Base-by-base conservation (phyloP, 176 grass and related monocot species). In the Guadua angustifolia region DNA sequence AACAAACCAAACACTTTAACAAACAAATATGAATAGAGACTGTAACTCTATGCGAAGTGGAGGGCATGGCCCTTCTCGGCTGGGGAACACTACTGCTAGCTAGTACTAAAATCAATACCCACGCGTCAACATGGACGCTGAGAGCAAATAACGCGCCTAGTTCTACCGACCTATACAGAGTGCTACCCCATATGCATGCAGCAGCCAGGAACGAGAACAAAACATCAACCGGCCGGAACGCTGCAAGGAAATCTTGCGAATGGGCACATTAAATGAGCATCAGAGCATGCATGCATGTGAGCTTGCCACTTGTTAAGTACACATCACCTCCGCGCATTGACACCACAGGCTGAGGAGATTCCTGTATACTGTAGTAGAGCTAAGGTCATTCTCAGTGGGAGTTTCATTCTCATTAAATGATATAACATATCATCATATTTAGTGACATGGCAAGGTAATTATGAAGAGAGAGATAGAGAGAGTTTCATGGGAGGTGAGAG, bases 211-310 rank as follows among this genome's bases (percentile, higher is more conserved):
- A 25, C 17, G 29, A 65, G 66, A 83, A 51, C 64, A 83, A 71
- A 70, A 47, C 72, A 78, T n/a, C 60, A 68, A 29, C 39, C 11
- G 38, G 61, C 39, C 11, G 38, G 61, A 36, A 18, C 26, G 3
- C 17, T 38, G 80, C 66, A 73, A 57, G 86, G 17, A 63, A 64
- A 78, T 79, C 59, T 50, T 53, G 7, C 49, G 13, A 21, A 47
- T 64, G 79, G 33, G 5, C 62, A 83, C 79, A 77, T 62, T 83
- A 63, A 88, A 88, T 78, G n/a, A n/a, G n/a, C n/a, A n/a, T n/a
- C n/a, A n/a, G 44, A 10, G 38, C 24, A 46, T 50, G 25, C 75
- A 26, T 40, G 78, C 51, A 81, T 88, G 74, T 83, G 80, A 83
- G 66, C 66, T 66, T 56, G 74, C 24, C 66, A 65, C 73, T 78